Evolutionary conservation across 73 alveolate genomes (phyloP).

Genomic region (Uronychia binucleata): DNA sequence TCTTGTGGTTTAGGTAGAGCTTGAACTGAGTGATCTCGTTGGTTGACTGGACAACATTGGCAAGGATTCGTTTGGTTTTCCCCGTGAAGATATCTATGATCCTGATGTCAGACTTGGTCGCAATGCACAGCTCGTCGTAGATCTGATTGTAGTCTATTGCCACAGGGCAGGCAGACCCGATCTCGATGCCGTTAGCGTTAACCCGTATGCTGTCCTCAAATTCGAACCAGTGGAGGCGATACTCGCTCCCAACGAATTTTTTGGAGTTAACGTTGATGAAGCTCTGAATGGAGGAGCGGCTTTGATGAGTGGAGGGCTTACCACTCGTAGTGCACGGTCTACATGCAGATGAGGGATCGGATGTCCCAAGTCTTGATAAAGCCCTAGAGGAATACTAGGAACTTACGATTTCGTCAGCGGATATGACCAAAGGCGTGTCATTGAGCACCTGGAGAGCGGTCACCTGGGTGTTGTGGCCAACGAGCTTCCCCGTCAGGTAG

Average conservation of each 20-base stretch:
- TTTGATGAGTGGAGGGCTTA: too few relatives aligned
- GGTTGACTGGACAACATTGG: constrained; percentile 29
- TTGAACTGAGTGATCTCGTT: constrained; percentile 25
- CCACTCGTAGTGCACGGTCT: constrained; percentile 58
- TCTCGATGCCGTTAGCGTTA: constrained; percentile 60
- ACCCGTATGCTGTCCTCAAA: constrained; percentile 50
- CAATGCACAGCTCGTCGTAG: constrained; percentile 34
- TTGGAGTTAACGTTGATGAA: constrained; percentile 42
- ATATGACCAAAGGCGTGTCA: constrained; percentile 55
- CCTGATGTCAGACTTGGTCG: constrained; percentile 56
- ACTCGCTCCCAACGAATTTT: constrained; percentile 53
- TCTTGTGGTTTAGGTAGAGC: constrained; percentile 36
- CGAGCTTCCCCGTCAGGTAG: constrained; percentile 30
- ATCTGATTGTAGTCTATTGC: constrained; percentile 27
- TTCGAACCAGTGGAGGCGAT: constrained; percentile 67
- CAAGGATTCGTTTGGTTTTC: constrained; percentile 35
- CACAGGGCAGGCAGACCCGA: constrained; percentile 37
- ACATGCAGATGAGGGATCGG: constrained; percentile 33
- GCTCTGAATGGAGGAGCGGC: constrained; percentile 43
- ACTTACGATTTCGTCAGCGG: constrained; percentile 68
- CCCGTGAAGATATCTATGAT: constrained; percentile 39
- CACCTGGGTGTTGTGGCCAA: constrained; percentile 57
- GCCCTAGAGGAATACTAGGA: constrained; percentile 19
- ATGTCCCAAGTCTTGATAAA: constrained; percentile 69
- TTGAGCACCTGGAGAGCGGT: constrained; percentile 55